Base-by-base conservation (phyloP, 2,329 filamentous ascomycete species). In the Biscogniauxia mediterranea region DNA sequence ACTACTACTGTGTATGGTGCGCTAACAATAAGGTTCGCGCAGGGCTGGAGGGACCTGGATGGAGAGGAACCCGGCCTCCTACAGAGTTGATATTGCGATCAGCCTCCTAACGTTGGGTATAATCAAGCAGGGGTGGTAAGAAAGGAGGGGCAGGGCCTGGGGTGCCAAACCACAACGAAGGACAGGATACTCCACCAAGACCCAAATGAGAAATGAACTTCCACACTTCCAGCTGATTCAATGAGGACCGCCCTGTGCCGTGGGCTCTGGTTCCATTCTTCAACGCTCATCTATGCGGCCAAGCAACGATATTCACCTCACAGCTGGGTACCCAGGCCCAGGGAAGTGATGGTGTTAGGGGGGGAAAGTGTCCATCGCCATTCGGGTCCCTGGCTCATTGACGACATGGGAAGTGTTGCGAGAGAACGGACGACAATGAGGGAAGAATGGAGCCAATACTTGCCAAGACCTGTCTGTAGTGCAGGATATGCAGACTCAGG, bases 301-400 rank as follows among this genome's bases (percentile, higher is more conserved):
- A 32, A n/a, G 32, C 38, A 46, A 17, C 56, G 54, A 20, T 17
- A 23, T 46, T 21, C 21, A 52, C 51, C 21, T 32, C 23, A 11
- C 1, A 25, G 23, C 52, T 19, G 7, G 26, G 13, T 20, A 56
- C 11, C 52, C 15, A 23, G 4, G 3, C 4, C 25, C 49, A 1
- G 15, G 21, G 7, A 52, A 55, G 60, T 52, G 28, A 6, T 51
- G 32, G 49, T 56, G 60, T 60, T 59, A 57, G 54, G 61, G n/a
- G 56, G n/a, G 56, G 58, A 52, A 60, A 58, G 60, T 64, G 64
- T 23, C 54, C 60, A 66, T 68, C 66, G 52, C 64, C 58, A 64
- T 68, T 62, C 58, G 19, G 28, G 57, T 62, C 62, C 68, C 59
- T 65, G 59, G 49, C 52, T 57, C 28, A 51, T 60, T 64, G 64